A percentile compares a stretch with the other conserved stretches of the same genome.
Evolutionary conservation across 106 monocot genomes (phyloP).

Genomic region (Platanthera zijinensis): DNA sequence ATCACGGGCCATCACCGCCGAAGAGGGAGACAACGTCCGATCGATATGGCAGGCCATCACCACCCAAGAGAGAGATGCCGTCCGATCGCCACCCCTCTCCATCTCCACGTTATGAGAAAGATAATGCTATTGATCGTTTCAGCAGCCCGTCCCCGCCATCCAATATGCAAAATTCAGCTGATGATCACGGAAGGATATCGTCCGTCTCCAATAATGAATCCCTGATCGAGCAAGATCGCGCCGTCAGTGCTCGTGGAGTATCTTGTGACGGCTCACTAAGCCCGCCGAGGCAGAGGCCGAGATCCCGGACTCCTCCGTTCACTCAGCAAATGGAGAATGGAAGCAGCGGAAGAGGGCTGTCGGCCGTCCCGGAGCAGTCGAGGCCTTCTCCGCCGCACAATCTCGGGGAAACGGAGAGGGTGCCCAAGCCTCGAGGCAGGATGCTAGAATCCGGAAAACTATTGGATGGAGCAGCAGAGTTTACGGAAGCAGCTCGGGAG

Average conservation of each 20-base stretch:
- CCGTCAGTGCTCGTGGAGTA: neutral
- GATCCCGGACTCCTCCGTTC: neutral
- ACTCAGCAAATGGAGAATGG: constrained; percentile 10
- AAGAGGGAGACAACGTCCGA: constrained; percentile 6
- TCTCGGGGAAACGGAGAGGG: constrained; percentile 1
- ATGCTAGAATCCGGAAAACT: neutral
- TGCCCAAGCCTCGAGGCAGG: neutral
- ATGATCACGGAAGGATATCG: neutral
- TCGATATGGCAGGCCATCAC: neutral
- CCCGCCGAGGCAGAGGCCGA: neutral
- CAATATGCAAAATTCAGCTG: neutral
- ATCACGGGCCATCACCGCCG: neutral
- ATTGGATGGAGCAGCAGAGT: neutral
- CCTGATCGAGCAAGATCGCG: neutral
- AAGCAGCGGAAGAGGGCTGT: neutral
- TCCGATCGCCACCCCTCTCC: neutral
- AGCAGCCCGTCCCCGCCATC: neutral
- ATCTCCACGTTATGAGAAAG: neutral
- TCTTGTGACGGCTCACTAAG: constrained; percentile 2
- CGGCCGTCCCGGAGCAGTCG: neutral
- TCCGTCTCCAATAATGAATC: neutral
- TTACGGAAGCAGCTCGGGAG: neutral
- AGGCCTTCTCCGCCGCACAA: neutral
- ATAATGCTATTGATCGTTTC: neutral
- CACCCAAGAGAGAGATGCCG: constrained; percentile 5